A percentile compares a stretch with the other conserved stretches of the same genome.
These are phyloP conservation scores for Spergularia azorica DNA, from an alignment of 179 eudicot species.

Conservation along the genomic window DNA sequence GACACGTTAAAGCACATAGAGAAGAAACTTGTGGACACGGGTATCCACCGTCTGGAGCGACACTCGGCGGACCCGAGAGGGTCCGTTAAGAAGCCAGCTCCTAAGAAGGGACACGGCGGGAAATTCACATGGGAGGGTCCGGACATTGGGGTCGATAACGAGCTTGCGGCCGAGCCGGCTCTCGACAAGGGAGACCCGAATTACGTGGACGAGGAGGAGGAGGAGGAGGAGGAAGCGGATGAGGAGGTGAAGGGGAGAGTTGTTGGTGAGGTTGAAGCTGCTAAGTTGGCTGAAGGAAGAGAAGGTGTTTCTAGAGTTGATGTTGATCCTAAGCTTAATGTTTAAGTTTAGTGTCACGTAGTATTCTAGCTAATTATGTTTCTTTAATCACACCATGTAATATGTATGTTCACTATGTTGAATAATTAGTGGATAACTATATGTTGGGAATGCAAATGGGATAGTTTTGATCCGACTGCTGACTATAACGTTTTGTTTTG, in stretches of 20 bases:
- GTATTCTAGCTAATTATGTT: background rate
- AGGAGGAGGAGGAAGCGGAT: background rate
- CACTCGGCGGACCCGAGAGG: slow-evolving; percentile 62
- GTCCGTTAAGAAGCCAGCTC: slow-evolving; percentile 48
- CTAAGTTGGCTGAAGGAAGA: slow-evolving; percentile 40
- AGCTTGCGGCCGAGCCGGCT: slow-evolving; percentile 49
- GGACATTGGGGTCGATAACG: slow-evolving; percentile 32
- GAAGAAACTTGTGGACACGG: slow-evolving; percentile 70
- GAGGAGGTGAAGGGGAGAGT: slow-evolving; percentile 27
- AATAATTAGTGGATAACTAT: too few species aligned
- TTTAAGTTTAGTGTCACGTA: background rate
- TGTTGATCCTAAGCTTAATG: slow-evolving; percentile 35
- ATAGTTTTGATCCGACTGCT: too few species aligned
- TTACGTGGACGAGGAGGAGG: slow-evolving; percentile 52
- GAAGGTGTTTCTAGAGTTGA: slow-evolving; percentile 73
- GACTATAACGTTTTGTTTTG: too few species aligned
- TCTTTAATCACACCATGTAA: too few species aligned
- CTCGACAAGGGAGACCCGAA: slow-evolving; percentile 76
- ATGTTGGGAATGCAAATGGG: too few species aligned
- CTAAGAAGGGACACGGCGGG: slow-evolving; percentile 85
- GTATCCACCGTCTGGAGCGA: slow-evolving; percentile 65
- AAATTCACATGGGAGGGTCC: slow-evolving; percentile 97
- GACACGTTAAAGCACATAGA: slow-evolving; percentile 60
- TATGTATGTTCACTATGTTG: too few species aligned
- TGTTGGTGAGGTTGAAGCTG: slow-evolving; percentile 59